Percentiles rank a stretch among this genome's conserved stretches.
These are phyloP conservation scores for Sphagnurus paluster DNA, from an alignment of 1,284 basidiomycete species.

Conservation along the genomic window DNA sequence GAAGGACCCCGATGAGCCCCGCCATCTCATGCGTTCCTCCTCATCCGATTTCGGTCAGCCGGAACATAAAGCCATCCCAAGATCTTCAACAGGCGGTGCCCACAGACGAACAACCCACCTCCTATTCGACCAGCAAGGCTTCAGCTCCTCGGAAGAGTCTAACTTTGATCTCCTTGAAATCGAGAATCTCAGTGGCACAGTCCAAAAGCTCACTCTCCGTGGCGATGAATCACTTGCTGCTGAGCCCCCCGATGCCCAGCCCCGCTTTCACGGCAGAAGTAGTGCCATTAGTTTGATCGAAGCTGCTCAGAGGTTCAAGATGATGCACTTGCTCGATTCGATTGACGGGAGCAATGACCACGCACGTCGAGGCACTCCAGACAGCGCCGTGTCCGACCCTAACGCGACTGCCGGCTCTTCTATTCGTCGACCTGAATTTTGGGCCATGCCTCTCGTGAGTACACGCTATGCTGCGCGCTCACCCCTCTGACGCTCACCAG, in stretches of 20 bases:
- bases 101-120: neutral
- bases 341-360: conserved; percentile 17
- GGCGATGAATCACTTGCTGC: conserved; percentile 21
- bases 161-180: conserved; percentile 21
- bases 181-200: conserved; percentile 32
- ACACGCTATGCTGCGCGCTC: neutral
- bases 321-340: conserved; percentile 44
- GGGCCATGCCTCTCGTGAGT: conserved; percentile 38
- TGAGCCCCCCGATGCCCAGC: conserved; percentile 21
- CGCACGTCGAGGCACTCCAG: conserved; percentile 9
- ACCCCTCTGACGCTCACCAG: conserved; percentile 29
- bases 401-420: conserved; percentile 18
- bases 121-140: neutral
- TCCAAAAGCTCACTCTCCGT: conserved; percentile 31
- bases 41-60: conserved; percentile 6
- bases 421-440: conserved; percentile 37
- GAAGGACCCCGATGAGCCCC: conserved; percentile 42
- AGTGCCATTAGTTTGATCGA: conserved; percentile 56
- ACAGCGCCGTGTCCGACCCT: too few species aligned
- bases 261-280: conserved; percentile 63
- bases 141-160: conserved; percentile 14
- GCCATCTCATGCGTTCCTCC: conserved; percentile 23
- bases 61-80: neutral
- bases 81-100: neutral
- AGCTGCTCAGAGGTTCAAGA: conserved; percentile 50